Base-by-base conservation (phyloP, 805 yeast species). In the Phaffomyces thermotolerans region DNA sequence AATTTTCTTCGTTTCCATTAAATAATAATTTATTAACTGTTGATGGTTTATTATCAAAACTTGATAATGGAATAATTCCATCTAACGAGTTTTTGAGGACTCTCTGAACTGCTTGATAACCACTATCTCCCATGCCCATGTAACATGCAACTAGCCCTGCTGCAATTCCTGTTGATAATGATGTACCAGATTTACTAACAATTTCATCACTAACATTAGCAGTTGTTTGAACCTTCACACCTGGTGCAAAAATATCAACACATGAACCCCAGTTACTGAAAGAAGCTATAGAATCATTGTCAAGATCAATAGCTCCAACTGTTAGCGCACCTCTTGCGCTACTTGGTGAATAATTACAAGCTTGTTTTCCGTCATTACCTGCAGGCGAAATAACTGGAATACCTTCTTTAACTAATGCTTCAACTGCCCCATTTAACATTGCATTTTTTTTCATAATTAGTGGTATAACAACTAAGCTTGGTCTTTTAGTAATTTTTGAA, bases 241-340 rank as follows among this genome's bases (percentile, higher is more conserved):
- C 79, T n/a, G 73, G 68, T 0, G 78, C 67, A 49, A 69, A 73
- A 13, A 74, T 52, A 45, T 75, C 78, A 20, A 75, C 76, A 52
- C 79, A 75, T n/a, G 64, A 58, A 8, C 79, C 80, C 67, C 67
- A 71, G 57, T 75, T 74, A 24, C 62, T 57, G 37, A 61, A 60
- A 1, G 48, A 15, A 3, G 65, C 91, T 35, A 89, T 71, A 2
- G 69, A 56, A 54, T 87, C 58, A 10, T 69, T 69, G n/a, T 72
- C 60, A 56, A 81, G 91, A 56, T 89, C 90, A 39, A 87, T 76
- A 3, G 96, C 91, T 1, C 96, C 97, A 4, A 90, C 95, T 0
- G 95, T 80, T 12, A 88, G 73, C 0, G 87, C 84, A 31, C 71
- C 71, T 7, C 64, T 68, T 3, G 76, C 69, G 34, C 75, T 66